Conservation (phyloP, 1,284 basidiomycete species). For the Trichosporon faecale region DNA sequence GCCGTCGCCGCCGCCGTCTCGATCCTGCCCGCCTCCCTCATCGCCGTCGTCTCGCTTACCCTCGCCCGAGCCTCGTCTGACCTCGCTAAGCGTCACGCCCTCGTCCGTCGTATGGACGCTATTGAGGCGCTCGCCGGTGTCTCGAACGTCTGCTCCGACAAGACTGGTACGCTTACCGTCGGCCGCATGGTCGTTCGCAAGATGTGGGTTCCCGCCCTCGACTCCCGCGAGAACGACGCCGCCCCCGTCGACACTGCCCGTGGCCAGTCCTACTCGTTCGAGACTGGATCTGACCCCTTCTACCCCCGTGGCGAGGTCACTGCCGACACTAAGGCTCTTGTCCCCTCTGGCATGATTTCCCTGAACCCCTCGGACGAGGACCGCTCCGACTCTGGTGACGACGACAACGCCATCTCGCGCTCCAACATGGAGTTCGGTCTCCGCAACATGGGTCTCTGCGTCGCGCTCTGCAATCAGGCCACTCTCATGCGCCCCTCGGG, state of each 20-base stretch:
- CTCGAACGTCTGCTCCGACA: conserved; percentile 63
- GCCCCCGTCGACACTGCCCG: conserved; percentile 35
- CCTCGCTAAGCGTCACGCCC: conserved; percentile 54
- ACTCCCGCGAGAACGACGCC: conserved; percentile 31
- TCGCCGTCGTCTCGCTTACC: conserved; percentile 53
- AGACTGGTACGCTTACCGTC: conserved; percentile 64
- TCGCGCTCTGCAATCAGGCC: conserved; percentile 56
- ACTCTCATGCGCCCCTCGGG: conserved; percentile 48
- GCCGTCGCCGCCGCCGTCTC: conserved; percentile 57
- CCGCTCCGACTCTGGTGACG: conserved; percentile 12
- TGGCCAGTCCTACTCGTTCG: conserved; percentile 51
- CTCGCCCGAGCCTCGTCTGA: conserved; percentile 51
- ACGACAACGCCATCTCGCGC: conserved; percentile 36
- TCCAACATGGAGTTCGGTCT: conserved; percentile 41
- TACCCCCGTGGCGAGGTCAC: conserved; percentile 53
- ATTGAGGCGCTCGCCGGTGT: conserved; percentile 62
- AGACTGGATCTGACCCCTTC: conserved; percentile 53
- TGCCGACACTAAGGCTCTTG: conserved; percentile 29
- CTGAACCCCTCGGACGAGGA: conserved; percentile 27
- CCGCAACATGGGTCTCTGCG: conserved; percentile 52
- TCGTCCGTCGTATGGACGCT: conserved; percentile 55
- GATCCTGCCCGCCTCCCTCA: conserved; percentile 57
- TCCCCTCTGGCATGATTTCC: conserved; percentile 28
- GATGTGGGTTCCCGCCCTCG: conserved; percentile 57
- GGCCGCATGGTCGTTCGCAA: conserved; percentile 59